Base-by-base conservation (phyloP, 2,329 filamentous ascomycete genomes). In the Hymenoscyphus albidus region DNA sequence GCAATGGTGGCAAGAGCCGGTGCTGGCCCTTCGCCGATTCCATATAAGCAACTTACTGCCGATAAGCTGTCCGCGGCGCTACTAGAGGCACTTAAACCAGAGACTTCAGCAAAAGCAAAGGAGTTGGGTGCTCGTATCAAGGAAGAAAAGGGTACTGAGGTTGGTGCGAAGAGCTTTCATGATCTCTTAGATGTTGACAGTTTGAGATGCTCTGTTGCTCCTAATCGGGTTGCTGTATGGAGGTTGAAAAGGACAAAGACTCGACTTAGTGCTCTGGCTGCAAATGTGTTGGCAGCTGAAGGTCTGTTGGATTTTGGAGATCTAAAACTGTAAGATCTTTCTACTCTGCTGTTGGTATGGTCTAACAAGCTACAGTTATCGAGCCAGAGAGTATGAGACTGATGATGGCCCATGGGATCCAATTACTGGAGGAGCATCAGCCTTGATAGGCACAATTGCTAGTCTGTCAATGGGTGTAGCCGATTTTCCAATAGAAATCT, bases 391-490 rank as follows among this genome's bases (percentile, higher is more conserved):
- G 74, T 92, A 94, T 75, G 86, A 89, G 68, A 91, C 90, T 0
- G 90, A 92, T 65, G 86, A 89, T 39, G 89, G 93, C 56, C 92
- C 92, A 0, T 87, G 85, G 72, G 92, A 95, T 69, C 92, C 92
- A 0, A 85, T 96, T 31, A 88, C 89, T 14, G 92, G 91, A 22
- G 90, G 87, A 16, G 88, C 92, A 0, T 85, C 87, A 56, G 91
- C 93, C 0, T 78, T 97, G 0, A 80, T 96, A n/a, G 90, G 90
- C 5, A 94, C 93, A n/a, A 81, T 95, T 58, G 88, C 89, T 32
- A 89, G 85, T 48, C 88, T 97, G 64, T 85, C 91, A 72, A 90
- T 96, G 84, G 91, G 92, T 0, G 82, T 96, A 51, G 91, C 91
- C 0, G 92, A 96, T 72, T 83, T 88, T 69, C 86, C 86, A 1